Percentiles rank a stretch among this genome's conserved stretches.
Conservation (phyloP, 164 flowering plant genomes). For the Vitis rupestris region DNA sequence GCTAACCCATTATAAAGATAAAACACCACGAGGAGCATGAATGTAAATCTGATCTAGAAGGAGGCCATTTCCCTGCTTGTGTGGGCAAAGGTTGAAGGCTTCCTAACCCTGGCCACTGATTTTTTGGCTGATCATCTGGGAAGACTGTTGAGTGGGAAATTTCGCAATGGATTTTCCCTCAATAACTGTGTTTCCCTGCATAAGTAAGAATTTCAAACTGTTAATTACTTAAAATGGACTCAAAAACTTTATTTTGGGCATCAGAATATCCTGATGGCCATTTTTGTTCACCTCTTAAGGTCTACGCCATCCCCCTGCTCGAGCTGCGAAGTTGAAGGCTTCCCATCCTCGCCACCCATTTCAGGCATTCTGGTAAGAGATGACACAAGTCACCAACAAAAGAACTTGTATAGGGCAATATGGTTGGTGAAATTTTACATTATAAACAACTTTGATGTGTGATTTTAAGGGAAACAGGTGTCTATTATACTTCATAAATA, state of each 20-base stretch:
- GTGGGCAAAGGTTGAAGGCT: no score
- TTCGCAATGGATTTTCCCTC: slow-evolving; percentile 77
- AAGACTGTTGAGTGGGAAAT: slow-evolving; percentile 72
- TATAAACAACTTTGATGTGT: no score
- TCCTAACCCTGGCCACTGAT: no score
- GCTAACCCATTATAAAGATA: slow-evolving; percentile 6
- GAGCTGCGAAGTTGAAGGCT: slow-evolving; percentile 47
- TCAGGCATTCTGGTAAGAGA: slow-evolving; percentile 27
- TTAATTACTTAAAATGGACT: not conserved
- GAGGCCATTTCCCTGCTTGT: no score
- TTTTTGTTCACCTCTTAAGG: slow-evolving; percentile 53
- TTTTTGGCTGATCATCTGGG: slow-evolving; percentile 50
- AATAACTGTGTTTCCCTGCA: slow-evolving; percentile 79
- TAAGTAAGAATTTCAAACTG: not conserved
- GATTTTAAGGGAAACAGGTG: no score
- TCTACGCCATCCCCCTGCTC: slow-evolving; percentile 47
- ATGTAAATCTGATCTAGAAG: no score
- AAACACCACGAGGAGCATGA: not conserved
- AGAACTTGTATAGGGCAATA: no score
- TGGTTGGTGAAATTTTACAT: no score
- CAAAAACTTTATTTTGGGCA: no score
- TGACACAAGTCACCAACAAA: not conserved
- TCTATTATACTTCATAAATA: no score
- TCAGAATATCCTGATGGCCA: not conserved
- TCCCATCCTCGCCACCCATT: slow-evolving; percentile 20